Evolutionary conservation across 768 basidiomycete species (phyloP), one percentile per base, ranked within the genome.

Genomic region (Mycena sanguinolenta): DNA sequence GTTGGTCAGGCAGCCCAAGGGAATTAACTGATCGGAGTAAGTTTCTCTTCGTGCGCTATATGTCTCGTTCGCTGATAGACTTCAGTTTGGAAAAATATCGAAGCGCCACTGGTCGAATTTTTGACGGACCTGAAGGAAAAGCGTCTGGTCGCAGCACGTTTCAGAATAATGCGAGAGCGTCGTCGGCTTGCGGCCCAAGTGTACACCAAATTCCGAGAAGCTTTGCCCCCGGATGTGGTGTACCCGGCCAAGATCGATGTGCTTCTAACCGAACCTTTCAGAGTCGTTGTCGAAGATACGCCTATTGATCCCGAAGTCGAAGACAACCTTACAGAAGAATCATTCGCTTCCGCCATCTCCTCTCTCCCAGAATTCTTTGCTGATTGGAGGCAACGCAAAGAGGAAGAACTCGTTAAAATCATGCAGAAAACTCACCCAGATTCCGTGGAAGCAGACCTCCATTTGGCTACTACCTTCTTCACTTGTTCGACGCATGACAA

Each of bases 1-100:
- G 39, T 46, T 70, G 25, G 69, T 70, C 13, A 65, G 8, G 21
- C 69, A 70, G 28, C 69, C 69, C 32, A 70, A 65, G 50, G n/a
- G 52, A 55, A 42, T 23, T 70, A 27, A 70, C 69, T 36, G 54
- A 70, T 42, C 69, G 69, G 13, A 70, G 63, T 70, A 52, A 3
- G 69, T 65, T 38, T 30, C 4, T n/a, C n/a, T n/a, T 7, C 17
- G 9, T 13, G 3, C 12, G 7, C 19, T 23, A 13, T 52, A 9
- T 8, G 2, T 19, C 7, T 30, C n/a, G n/a, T 59, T 44, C 14
- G 46, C 36, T 63, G 6, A 59, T n/a, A 9, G 32, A 49, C 34
- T 3, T 55, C n/a, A 70, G 69, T 70, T 19, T 70, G 69, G 69
- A 65, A 60, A 27, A 70, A 70, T 49, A 70, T 70, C 42, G 44